Evolutionary conservation across 768 basidiomycete genomes (phyloP), one percentile per base, ranked within the genome.

Genomic region (Lentinus brumalis): DNA sequence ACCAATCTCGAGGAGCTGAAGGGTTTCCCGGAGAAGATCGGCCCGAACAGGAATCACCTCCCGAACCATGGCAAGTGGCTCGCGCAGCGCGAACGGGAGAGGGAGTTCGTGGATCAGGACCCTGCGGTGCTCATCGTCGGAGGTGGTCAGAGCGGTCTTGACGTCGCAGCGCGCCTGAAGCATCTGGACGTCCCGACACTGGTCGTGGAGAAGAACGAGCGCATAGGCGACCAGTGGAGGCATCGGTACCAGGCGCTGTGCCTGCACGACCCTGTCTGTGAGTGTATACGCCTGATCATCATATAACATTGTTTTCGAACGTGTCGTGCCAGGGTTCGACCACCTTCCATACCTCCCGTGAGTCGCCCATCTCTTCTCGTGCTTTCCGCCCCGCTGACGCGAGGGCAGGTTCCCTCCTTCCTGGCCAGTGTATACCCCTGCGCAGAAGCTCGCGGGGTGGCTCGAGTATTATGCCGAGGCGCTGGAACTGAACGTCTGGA

Each of bases 141-240:
- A 2, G 81, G 74, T 12, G 81, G 84, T 4, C 85, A 86, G 54
- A 76, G 78, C 50, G 87, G 87, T 3, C 67, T 86, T 39, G 82
- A 80, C 9, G 65, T 84, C 21, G 85, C 85, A 0, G 87, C 86
- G n/a, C 76, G 86, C 44, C 78, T 89, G 57, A 83, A 85, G 67
- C 73, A 73, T 4, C 73, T 87, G 8, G 83, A 76, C 41, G 71
- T 86, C 11, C 66, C 75, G 12, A 73, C 76, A 9, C 74, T 89
- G 8, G 73, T 92, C 14, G 75, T 92, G 50, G 91, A 94, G 69
- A 84, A 80, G 71, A 81, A 86, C 53, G 60, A 69, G 11, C 73
- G 82, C 18, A 79, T 89, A 29, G 88, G 89, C 0, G 82, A 89
- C 67, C 82, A 81, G 52, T 89, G 87, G 88, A 75, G 87, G 59